Evolutionary conservation across 768 basidiomycete species (phyloP).

Genomic region (Termitomyces sp.): DNA sequence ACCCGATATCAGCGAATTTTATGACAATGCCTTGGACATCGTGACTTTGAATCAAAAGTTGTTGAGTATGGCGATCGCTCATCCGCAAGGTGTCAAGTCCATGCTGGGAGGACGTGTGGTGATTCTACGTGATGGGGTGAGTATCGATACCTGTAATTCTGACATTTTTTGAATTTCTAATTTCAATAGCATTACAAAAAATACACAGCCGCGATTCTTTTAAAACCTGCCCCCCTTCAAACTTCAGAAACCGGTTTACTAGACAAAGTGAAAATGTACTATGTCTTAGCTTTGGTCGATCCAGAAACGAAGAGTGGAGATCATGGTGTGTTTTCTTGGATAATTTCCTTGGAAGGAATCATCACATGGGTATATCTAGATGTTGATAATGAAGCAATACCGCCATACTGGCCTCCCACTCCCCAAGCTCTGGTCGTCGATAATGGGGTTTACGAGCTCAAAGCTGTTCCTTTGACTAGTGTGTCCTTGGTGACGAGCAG

Average conservation of each 20-base stretch:
- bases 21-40: slow-evolving; percentile 64
- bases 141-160: slow-evolving; percentile 15
- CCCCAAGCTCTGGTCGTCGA: slow-evolving; percentile 41
- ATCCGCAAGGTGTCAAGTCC: slow-evolving; percentile 63
- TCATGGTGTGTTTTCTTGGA: slow-evolving; percentile 35
- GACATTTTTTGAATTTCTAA: background rate
- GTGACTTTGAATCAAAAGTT: slow-evolving; percentile 58
- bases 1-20: slow-evolving; percentile 70
- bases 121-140: slow-evolving; percentile 74
- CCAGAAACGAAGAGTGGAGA: slow-evolving; percentile 49
- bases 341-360: background rate
- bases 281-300: slow-evolving; percentile 68
- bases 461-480: slow-evolving; percentile 60
- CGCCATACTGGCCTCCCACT: slow-evolving; percentile 75
- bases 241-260: slow-evolving; percentile 33
- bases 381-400: slow-evolving; percentile 44
- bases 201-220: slow-evolving; percentile 64
- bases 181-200: slow-evolving; percentile 62
- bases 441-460: slow-evolving; percentile 61
- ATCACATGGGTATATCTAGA: slow-evolving; percentile 34
- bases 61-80: slow-evolving; percentile 49
- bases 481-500: slow-evolving; percentile 71
- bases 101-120: slow-evolving; percentile 76
- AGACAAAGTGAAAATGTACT: slow-evolving; percentile 53
- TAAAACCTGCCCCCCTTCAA: slow-evolving; percentile 57